phyloP scores from a whole-genome alignment of 768 basidiomycete genomes.

The Phlegmacium glaucopus region DNA sequence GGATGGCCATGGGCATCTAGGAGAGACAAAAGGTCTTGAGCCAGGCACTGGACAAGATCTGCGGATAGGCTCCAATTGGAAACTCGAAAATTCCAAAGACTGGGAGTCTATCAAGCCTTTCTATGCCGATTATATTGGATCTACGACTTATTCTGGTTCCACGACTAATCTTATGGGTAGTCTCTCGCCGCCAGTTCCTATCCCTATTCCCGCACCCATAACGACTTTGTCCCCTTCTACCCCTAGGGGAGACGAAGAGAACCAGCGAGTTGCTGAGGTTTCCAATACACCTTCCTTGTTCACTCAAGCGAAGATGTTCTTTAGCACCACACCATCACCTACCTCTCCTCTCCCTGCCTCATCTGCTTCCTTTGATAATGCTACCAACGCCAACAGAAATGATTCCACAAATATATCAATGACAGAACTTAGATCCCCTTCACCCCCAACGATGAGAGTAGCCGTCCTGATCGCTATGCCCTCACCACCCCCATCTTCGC shows the following conservation, averaged over 20 bases:
- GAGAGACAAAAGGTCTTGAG: neutral
- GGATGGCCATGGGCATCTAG: constrained; percentile 10
- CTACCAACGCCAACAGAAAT: neutral
- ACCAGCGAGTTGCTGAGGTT: neutral
- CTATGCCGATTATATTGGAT: constrained; percentile 24
- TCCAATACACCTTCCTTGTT: constrained; percentile 6
- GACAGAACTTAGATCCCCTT: constrained; percentile 4
- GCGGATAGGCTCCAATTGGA: constrained; percentile 9
- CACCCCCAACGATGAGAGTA: constrained; percentile 19
- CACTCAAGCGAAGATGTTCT: constrained; percentile 9
- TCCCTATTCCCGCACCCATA: neutral
- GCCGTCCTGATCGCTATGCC: constrained; percentile 36
- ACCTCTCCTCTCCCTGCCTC: constrained; percentile 15
- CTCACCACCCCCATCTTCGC: constrained; percentile 11
- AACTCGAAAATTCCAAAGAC: constrained; percentile 13
- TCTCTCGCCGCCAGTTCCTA: neutral
- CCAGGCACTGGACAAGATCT: constrained; percentile 5
- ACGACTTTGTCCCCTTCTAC: neutral
- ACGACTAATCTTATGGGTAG: neutral
- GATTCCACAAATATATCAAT: neutral
- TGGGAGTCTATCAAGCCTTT: constrained; percentile 35
- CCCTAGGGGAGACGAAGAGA: neutral
- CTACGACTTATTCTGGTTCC: constrained; percentile 1
- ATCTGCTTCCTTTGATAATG: constrained; percentile 6
- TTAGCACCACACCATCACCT: constrained; percentile 18